Evolutionary conservation across 2,329 filamentous ascomycete genomes (phyloP).

Genomic region (Orbilia quercus): DNA sequence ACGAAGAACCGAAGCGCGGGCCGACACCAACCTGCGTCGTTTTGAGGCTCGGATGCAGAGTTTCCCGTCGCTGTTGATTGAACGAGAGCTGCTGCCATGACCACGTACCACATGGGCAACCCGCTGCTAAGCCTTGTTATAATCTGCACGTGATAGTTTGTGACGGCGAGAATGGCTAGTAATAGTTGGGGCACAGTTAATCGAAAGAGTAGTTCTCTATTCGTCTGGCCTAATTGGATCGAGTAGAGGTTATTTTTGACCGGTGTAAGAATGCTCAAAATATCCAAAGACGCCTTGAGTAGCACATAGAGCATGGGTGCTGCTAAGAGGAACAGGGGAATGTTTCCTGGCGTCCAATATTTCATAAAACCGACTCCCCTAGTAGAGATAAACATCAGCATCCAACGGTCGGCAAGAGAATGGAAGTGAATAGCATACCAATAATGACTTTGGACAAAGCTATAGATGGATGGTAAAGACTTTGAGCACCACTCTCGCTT

Average conservation of each 20-base stretch:
- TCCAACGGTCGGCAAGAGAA: conserved; percentile 8
- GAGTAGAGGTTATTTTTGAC: conserved; percentile 17
- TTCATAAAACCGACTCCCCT: conserved; percentile 88
- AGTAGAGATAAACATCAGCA: conserved; percentile 58
- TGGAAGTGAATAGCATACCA: conserved; percentile 70
- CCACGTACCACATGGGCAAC: conserved; percentile 84
- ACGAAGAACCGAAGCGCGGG: conserved; percentile 75
- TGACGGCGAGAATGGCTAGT: conserved; percentile 77
- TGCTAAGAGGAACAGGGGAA: conserved; percentile 88
- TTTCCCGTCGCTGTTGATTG: conserved; percentile 19
- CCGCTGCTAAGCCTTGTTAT: conserved; percentile 88
- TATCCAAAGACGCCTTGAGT: conserved; percentile 61
- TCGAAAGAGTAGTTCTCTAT: conserved; percentile 64
- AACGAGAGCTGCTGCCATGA: conserved; percentile 68
- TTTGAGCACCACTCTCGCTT: conserved; percentile 76
- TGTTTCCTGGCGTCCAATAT: conserved; percentile 89
- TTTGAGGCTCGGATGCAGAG: conserved; percentile 19
- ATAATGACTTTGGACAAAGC: conserved; percentile 87
- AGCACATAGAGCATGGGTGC: conserved; percentile 79
- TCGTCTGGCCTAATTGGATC: conserved; percentile 25
- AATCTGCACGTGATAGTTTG: conserved; percentile 91
- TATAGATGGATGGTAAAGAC: conserved; percentile 85
- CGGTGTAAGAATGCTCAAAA: conserved; percentile 12
- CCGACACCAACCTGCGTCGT: conserved; percentile 59
- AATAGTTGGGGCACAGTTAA: conserved; percentile 79